Percentiles rank a stretch among this genome's conserved stretches.
These are phyloP conservation scores for Mucor indicus DNA, from an alignment of 371 early-diverging fungal species.

Conservation along the genomic window DNA sequence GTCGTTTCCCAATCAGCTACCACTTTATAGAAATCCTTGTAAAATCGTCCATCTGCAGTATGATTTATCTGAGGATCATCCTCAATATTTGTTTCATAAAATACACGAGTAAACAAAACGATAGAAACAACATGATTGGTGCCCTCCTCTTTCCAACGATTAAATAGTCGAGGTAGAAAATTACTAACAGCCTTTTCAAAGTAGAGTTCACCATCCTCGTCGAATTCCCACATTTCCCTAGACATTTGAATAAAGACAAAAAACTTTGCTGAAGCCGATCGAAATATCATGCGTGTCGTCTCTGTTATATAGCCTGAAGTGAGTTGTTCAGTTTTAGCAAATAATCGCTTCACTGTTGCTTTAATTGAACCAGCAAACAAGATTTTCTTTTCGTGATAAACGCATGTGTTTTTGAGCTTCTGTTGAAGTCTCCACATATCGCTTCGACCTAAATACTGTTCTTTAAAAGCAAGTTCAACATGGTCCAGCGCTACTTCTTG, in stretches of 20 bases:
- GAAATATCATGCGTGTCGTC: conserved; percentile 83
- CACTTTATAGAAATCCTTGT: conserved; percentile 94
- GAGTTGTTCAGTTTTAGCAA: conserved; percentile 53
- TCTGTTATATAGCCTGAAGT: conserved; percentile 73
- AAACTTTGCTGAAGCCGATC: conserved; percentile 92
- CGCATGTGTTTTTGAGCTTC: conserved; percentile 64
- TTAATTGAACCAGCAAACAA: conserved; percentile 71
- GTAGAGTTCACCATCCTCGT: conserved; percentile 92
- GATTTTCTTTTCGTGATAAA: conserved; percentile 81
- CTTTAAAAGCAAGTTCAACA: conserved; percentile 84
- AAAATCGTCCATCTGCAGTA: conserved; percentile 58
- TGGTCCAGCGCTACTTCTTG: conserved; percentile 67
- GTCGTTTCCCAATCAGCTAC: conserved; percentile 91
- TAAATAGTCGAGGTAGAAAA: conserved; percentile 88
- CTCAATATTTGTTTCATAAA: conserved; percentile 58
- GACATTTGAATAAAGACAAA: conserved; percentile 95
- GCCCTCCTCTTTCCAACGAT: conserved; percentile 78
- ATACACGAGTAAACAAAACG: conserved; percentile 87
- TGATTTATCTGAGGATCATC: conserved; percentile 50
- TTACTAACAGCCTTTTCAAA: conserved; percentile 89
- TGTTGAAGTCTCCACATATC: conserved; percentile 94
- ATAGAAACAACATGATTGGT: conserved; percentile 96
- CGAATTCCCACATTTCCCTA: conserved; percentile 96
- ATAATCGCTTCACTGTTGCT: conserved; percentile 84
- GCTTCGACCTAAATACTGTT: conserved; percentile 90